phyloP scores from a whole-genome alignment of 345 rosid species.

The Eucalyptus marginata region DNA sequence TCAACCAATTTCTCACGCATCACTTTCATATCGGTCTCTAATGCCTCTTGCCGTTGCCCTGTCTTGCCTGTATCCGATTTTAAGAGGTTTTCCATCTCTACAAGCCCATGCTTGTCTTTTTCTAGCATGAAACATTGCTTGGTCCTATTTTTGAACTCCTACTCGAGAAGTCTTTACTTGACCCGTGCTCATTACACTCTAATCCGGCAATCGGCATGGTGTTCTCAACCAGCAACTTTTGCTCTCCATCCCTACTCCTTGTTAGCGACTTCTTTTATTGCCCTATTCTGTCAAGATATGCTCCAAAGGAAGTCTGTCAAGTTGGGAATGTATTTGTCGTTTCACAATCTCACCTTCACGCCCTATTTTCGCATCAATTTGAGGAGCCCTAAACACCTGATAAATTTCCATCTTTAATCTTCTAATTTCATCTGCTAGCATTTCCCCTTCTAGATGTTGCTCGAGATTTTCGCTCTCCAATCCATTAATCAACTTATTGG shows the following conservation, averaged over 20 bases:
- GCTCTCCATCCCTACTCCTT: constrained; percentile 45
- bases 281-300: constrained; percentile 22
- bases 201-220: neutral
- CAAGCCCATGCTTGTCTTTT: no score
- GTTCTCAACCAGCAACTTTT: constrained; percentile 59
- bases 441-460: constrained; percentile 60
- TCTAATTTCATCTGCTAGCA: constrained; percentile 46
- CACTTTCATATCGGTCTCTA: no score
- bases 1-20: no score
- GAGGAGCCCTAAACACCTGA: constrained; percentile 59
- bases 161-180: no score
- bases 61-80: no score
- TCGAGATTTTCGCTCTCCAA: constrained; percentile 77
- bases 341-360: constrained; percentile 9
- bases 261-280: constrained; percentile 39
- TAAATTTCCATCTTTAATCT: constrained; percentile 28
- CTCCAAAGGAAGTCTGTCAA: no score
- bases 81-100: no score
- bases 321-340: neutral
- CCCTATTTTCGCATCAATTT: constrained; percentile 26
- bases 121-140: no score
- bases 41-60: no score
- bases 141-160: no score
- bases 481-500: constrained; percentile 56
- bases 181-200: no score